Base-by-base conservation (phyloP, 2,329 filamentous ascomycete species). In the Pseudocercospora cruenta region DNA sequence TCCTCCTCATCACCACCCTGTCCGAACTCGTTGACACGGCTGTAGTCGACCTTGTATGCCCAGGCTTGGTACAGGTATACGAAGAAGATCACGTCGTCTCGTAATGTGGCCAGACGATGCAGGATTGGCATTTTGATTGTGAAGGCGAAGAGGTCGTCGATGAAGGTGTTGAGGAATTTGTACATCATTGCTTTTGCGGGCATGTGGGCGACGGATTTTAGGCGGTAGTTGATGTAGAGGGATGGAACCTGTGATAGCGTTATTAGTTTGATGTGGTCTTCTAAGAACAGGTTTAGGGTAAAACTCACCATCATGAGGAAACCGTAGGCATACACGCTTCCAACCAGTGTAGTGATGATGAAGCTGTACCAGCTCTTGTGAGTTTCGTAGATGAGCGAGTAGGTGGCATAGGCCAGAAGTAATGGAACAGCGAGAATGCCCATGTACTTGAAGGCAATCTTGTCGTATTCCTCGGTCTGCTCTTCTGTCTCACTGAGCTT, bases 61-160 rank as follows among this genome's bases (percentile, higher is more conserved):
- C 89, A 99, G 67, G 90, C 88, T 82, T 99, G 95, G 81, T 99
- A 99, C 3, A 99, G 74, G 82, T 97, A 99, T 66, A 99, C 86
- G 78, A 99, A 99, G 85, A 99, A 99, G 77, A 99, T 98, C 71
- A 99, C 85, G 76, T 99, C 95, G 78, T 99, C 95, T 67, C 95
- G 87, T 69, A 99, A 86, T 0, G 95, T 98, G 0, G 95, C 93
- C 59, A 99, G 84, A 16, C 95, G 88, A 80, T 99, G 95, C 60
- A 99, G 85, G 69, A 94, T 88, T 0, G 95, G 95, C 95, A 99
- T 99, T 83, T 98, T 98, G 83, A 99, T 97, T 45, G 95, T 99
- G 76, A 98, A 99, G 1, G 95, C 95, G 77, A 99, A 99, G 33
- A 99, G 84, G 77, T 99, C 95, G 80, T 99, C 95, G 78, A 99